phyloP scores from a whole-genome alignment of 495 filamentous ascomycete genomes.

The Penicillium robsamsonii region DNA sequence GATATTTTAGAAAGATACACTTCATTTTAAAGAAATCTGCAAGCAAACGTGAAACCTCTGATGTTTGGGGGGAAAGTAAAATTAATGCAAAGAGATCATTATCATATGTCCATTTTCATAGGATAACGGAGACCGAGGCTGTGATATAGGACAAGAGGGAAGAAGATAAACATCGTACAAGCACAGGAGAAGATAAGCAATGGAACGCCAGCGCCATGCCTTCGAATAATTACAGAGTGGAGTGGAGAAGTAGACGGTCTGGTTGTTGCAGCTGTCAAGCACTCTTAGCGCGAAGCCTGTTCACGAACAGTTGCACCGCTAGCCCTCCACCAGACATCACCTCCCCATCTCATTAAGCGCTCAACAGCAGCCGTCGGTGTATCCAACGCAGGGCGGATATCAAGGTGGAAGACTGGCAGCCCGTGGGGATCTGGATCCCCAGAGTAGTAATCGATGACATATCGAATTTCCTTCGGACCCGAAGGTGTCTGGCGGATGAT shows the following conservation, averaged over 20 bases:
- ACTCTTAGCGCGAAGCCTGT: slow-evolving; percentile 17
- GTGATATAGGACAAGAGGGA: slow-evolving; percentile 19
- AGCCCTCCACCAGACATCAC: slow-evolving; percentile 89
- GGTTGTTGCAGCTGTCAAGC: neutral
- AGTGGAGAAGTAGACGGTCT: slow-evolving; percentile 28
- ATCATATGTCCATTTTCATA: slow-evolving; percentile 12
- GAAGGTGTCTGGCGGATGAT: slow-evolving; percentile 67
- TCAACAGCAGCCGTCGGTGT: slow-evolving; percentile 76
- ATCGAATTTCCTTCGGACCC: slow-evolving; percentile 72
- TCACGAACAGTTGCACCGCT: slow-evolving; percentile 65
- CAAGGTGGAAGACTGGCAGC: slow-evolving; percentile 93
- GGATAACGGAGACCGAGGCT: slow-evolving; percentile 4
- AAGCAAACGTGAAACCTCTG: neutral
- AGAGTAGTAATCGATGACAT: slow-evolving; percentile 98
- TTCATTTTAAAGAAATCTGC: neutral
- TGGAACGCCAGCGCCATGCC: slow-evolving; percentile 32
- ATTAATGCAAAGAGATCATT: slow-evolving; percentile 13
- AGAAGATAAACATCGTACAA: slow-evolving; percentile 13
- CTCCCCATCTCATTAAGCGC: slow-evolving; percentile 83
- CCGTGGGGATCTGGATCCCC: slow-evolving; percentile 82
- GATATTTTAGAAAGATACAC: neutral
- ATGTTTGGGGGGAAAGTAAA: neutral
- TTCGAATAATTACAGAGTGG: slow-evolving; percentile 25
- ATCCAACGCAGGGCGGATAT: slow-evolving; percentile 94
- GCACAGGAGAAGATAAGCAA: slow-evolving; percentile 7